Evolutionary conservation across 139 green algal species (phyloP), one percentile per base, ranked within the genome.

Genomic region (Coccomyxa sp.): DNA sequence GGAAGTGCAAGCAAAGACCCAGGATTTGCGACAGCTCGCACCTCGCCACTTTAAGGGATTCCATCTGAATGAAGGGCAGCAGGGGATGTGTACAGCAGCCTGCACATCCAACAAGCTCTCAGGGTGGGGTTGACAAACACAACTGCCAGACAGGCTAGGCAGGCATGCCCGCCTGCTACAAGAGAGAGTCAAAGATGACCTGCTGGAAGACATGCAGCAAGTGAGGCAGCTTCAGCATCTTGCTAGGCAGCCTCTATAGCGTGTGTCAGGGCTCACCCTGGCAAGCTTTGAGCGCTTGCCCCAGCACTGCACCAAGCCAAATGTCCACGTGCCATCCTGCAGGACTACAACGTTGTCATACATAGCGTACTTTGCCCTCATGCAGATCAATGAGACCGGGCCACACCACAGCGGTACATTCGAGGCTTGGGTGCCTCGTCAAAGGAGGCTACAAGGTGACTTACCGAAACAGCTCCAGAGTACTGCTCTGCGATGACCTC

Each of bases 301-400:
- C 83, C 83, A 87, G 81, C 86, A 87, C 41, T 87, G 76, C 10
- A 81, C 39, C 27, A 87, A 77, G 22, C 83, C 83, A 37, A 84
- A 64, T 0, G 83, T 87, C 83, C 83, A 87, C 3, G 34, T 55
- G 0, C 82, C 82, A 6, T 87, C 76, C 68, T 84, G 39, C 18
- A 86, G 80, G 27, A 78, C 68, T n/a, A n/a, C n/a, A n/a, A n/a
- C n/a, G n/a, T n/a, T n/a, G n/a, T n/a, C n/a, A n/a, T n/a, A n/a
- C n/a, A n/a, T 64, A 1, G 27, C 50, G 50, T 31, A 22, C 50
- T 22, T 31, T 64, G 18, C 50, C 50, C 50, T 18, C 50, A 64
- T 22, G 27, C 22, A 22, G 50, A 18, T 64, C 50, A 64, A 64
- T 22, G 22, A 7, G 50, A n/a, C n/a, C n/a, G n/a, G n/a, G n/a